phyloP scores from a whole-genome alignment of 352 stramenopile species.

The Phytophthora hibernalis region DNA sequence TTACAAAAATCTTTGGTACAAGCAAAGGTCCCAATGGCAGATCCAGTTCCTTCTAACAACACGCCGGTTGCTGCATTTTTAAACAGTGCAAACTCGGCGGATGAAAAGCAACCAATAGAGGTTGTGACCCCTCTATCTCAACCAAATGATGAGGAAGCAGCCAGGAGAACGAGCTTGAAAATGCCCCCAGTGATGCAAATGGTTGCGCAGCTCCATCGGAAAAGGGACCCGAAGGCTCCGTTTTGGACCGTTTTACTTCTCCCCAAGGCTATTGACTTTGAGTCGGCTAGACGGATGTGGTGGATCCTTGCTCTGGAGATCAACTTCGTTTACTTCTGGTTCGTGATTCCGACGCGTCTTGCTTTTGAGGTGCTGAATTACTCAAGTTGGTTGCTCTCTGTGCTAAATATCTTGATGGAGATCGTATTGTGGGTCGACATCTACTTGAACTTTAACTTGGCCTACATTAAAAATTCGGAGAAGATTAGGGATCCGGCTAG shows the following conservation, averaged over 20 bases:
- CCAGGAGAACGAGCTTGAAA: constrained; percentile 27
- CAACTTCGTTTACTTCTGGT: constrained; percentile 66
- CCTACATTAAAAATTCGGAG: constrained; percentile 57
- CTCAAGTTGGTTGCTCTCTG: constrained; percentile 39
- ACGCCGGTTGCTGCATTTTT: not conserved
- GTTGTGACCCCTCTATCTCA: not conserved
- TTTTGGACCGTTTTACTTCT: constrained; percentile 48
- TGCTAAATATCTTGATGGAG: constrained; percentile 49
- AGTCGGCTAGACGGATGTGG: constrained; percentile 50
- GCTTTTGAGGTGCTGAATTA: constrained; percentile 45
- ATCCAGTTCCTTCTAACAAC: not conserved
- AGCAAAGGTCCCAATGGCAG: not conserved
- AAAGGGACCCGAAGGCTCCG: constrained; percentile 16
- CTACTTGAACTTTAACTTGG: constrained; percentile 66
- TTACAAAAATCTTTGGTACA: not conserved
- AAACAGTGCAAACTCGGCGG: constrained; percentile 1
- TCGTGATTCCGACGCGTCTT: constrained; percentile 53
- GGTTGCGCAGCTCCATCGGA: constrained; percentile 26
- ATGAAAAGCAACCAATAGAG: constrained; percentile 10
- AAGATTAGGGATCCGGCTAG: constrained; percentile 60
- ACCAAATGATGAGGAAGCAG: not conserved
- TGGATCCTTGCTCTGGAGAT: constrained; percentile 56
- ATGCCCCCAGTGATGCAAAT: constrained; percentile 37
- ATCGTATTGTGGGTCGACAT: constrained; percentile 53
- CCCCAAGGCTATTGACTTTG: constrained; percentile 46